phyloP scores from a whole-genome alignment of 148 eudicot species.

The Vaccinium vitisidaea region DNA sequence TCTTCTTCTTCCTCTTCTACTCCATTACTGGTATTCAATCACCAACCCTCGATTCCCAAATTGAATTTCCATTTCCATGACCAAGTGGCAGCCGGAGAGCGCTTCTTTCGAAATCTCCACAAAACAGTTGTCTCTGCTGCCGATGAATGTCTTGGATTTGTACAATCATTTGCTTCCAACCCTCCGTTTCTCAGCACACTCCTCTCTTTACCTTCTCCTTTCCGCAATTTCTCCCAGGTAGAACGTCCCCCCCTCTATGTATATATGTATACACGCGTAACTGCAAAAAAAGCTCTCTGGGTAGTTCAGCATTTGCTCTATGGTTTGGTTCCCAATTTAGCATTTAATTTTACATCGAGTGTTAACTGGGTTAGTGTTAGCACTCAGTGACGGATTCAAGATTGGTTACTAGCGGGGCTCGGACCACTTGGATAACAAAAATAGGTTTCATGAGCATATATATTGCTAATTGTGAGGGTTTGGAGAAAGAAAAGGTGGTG shows the following conservation, averaged over 20 bases:
- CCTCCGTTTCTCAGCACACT: slow-evolving; percentile 48
- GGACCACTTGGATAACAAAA: background rate
- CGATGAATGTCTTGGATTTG: slow-evolving; percentile 37
- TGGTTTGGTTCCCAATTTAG: background rate
- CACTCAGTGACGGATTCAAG: background rate
- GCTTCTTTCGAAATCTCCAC: slow-evolving; percentile 37
- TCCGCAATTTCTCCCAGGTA: slow-evolving; percentile 64
- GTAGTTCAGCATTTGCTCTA: background rate
- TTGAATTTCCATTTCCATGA: slow-evolving; percentile 13
- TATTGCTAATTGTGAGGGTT: background rate
- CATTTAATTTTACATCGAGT: background rate
- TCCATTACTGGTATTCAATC: slow-evolving; percentile 35
- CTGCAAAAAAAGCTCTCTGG: background rate
- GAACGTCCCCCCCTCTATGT: background rate
- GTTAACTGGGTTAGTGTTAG: background rate
- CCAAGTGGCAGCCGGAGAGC: slow-evolving; percentile 10
- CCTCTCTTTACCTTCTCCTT: slow-evolving; percentile 46
- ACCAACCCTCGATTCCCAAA: slow-evolving; percentile 21
- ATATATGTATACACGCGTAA: no score
- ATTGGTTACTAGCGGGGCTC: background rate
- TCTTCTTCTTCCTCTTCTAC: slow-evolving; percentile 22
- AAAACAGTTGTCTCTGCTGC: slow-evolving; percentile 40
- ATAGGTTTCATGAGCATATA: no score
- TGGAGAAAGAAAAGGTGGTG: background rate
- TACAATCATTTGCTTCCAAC: slow-evolving; percentile 47